Evolutionary conservation across 192 early-diverging fungal genomes (phyloP), one percentile per base, ranked within the genome.

Genomic region (Ramicandelaber brevisporus): DNA sequence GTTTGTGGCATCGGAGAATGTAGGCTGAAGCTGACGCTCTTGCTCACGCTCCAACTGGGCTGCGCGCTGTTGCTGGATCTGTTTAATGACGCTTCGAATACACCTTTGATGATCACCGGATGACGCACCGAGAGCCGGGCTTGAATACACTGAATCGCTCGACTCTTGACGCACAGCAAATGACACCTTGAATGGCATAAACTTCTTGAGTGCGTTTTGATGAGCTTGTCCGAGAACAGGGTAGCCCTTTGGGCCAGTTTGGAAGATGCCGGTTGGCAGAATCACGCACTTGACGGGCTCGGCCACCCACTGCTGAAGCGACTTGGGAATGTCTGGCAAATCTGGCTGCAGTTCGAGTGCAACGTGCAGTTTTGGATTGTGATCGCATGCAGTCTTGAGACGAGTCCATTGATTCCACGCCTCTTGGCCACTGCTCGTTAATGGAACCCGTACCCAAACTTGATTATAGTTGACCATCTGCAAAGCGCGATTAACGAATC

Each of bases 281-380:
- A 84, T 59, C 3, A 92, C 52, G 1, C 59, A 43, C 33, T 67
- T 62, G 11, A 98, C 53, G 0, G 93, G 93, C 38, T 96, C 89
- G 1, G 86, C 73, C 8, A 67, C 43, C 93, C 93, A 98, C 26
- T 53, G 55, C 6, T 58, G 49, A 7, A 66, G 33, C n/a, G n/a
- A n/a, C 19, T 44, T 17, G 14, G 54, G 41, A 8, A 49, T 48
- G 12, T 50, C 43, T 5, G 65, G 66, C 10, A 72, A 37, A 3
- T 70, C 37, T 0, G 53, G 36, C 29, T 68, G 57, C 30, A 88
- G 42, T 8, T 73, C 75, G 32, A 63, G 31, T 21, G 45, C 28
- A 0, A 63, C 33, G 33, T 43, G 36, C 17, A 58, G 64, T 36
- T 68, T 76, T 2, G 65, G 26, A 17, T 67, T 58, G 44, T 73